Percentiles rank a stretch among this genome's conserved stretches.
phyloP scores from a whole-genome alignment of 495 filamentous ascomycete species.

The Penicillium nucicola region DNA sequence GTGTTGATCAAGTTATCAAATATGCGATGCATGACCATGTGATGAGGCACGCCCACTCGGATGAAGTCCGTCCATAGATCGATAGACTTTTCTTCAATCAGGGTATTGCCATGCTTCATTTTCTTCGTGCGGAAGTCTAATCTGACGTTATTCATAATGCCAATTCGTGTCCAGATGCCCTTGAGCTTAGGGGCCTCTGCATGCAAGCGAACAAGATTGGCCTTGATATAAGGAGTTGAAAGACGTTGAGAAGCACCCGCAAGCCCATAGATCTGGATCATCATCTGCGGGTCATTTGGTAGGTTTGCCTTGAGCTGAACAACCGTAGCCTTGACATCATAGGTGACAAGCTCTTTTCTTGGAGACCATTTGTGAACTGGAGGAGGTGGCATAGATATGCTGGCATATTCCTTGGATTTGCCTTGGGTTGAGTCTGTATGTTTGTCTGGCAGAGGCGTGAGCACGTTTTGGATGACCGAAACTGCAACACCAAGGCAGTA shows the following conservation, averaged over 20 bases:
- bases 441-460: constrained; percentile 47
- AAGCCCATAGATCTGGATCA: constrained; percentile 81
- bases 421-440: constrained; percentile 2
- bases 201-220: constrained; percentile 76
- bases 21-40: constrained; percentile 84
- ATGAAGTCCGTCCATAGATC: constrained; percentile 85
- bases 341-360: constrained; percentile 65
- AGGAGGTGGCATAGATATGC: constrained; percentile 26
- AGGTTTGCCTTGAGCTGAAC: constrained; percentile 86
- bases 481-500: constrained; percentile 84
- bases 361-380: constrained; percentile 24
- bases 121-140: constrained; percentile 75
- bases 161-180: constrained; percentile 76
- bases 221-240: constrained; percentile 71
- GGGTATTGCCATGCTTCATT: constrained; percentile 56
- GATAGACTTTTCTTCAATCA: constrained; percentile 75
- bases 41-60: constrained; percentile 87
- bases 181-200: constrained; percentile 79
- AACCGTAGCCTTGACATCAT: constrained; percentile 75
- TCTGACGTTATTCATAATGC: constrained; percentile 76
- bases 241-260: constrained; percentile 83
- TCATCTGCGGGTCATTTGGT: constrained; percentile 81
- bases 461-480: constrained; percentile 71
- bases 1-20: constrained; percentile 90
- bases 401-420: constrained; percentile 11